Base-by-base conservation (phyloP, 176 grass and related monocot species). In the Olyra latifolia region DNA sequence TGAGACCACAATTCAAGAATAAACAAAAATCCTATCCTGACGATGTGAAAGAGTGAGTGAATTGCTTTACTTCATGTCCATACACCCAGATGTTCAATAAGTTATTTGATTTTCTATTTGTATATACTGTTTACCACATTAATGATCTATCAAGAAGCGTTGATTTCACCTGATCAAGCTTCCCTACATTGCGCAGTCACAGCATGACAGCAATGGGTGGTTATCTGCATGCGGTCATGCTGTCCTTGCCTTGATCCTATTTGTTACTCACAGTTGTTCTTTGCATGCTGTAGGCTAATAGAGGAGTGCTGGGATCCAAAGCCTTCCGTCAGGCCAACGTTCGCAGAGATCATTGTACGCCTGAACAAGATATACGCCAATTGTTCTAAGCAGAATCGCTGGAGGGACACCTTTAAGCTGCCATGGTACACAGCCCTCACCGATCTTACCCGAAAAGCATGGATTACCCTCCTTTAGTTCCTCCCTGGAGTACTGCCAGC, bases 351-450 rank as follows among this genome's bases (percentile, higher is more conserved):
- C 90, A 92, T 97, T 74, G 61, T 72, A 39, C 87, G 91, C 14
- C 80, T 97, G 79, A 88, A 86, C 68, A 94, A 82, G 80, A 90
- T 94, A 65, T 52, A 63, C 16, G 57, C 66, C 19, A 84, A 24
- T 48, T 85, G 22, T 83, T 60, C 72, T 11, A 97, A 92, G 74
- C 92, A 80, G 61, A 74, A 42, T 66, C 80, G 87, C 24, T 94
- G 91, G 94, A 97, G 67, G 83, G 91, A 89, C 82, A 89, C 75
- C 59, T 91, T 97, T 47, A 97, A 94, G 77, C 75, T 94, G 38
- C 95, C 87, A 57, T 97, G 89, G 95, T 94, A 84, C 57, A 71
- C 58, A 28, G 23, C 25, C 72, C 81, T 80, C 39, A 43, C 50
- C 44, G 59, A 72, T 43, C 29, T 73, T 25, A 72, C 29, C 52